These are phyloP conservation scores for Leccinum subrobustum DNA, from an alignment of 1,284 basidiomycete species.

Conservation along the genomic window DNA sequence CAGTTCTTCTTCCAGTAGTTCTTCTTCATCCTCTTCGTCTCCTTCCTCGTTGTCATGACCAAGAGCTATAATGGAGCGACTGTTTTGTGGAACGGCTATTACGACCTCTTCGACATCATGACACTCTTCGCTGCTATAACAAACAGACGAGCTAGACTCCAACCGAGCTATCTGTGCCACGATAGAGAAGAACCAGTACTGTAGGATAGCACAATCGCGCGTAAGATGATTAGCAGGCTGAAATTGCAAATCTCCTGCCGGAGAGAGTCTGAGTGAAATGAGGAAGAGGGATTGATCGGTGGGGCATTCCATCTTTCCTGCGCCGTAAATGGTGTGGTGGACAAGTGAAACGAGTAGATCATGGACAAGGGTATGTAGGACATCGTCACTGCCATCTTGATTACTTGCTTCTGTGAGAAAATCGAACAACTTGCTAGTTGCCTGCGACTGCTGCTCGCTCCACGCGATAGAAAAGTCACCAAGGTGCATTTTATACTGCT, in stretches of 20 bases:
- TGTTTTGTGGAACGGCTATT: no score
- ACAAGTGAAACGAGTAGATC: constrained; percentile 1
- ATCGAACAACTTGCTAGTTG: no score
- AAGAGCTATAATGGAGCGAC: no score
- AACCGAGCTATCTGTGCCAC: neutral
- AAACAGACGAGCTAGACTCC: neutral
- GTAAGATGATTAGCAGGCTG: neutral
- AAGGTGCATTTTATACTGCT: no score
- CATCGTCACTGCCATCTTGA: no score
- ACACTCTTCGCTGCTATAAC: neutral
- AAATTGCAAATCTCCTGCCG: neutral
- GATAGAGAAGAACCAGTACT: neutral
- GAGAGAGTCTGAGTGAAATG: neutral
- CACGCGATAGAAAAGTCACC: no score
- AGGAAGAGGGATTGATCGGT: neutral
- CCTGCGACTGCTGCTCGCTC: no score
- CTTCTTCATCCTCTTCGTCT: neutral
- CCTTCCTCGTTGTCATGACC: neutral
- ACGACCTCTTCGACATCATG: no score
- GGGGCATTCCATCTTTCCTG: constrained; percentile 6
- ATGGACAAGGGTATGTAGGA: neutral
- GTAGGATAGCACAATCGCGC: neutral
- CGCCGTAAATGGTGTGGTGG: constrained; percentile 1
- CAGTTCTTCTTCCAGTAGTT: neutral
- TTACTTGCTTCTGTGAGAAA: no score